Evolutionary conservation across 208 protist species (phyloP).

Genomic region (Trypanosoma boissoni): DNA sequence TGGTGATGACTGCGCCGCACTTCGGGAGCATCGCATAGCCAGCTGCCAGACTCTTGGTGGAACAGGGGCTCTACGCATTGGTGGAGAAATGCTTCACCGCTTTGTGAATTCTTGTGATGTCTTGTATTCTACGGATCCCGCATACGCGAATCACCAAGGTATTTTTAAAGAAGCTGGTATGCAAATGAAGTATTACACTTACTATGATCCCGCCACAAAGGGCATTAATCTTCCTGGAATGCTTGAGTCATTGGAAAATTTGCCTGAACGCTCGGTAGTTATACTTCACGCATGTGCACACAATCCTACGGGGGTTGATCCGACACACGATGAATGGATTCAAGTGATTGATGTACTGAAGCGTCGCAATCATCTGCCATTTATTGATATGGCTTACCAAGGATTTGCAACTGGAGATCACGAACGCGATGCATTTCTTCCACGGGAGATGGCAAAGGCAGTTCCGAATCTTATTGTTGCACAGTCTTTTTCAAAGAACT

Average conservation of each 20-base stretch:
- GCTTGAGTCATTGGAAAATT: constrained; percentile 49
- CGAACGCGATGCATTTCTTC: constrained; percentile 82
- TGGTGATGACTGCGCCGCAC: constrained; percentile 49
- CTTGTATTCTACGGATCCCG: constrained; percentile 61
- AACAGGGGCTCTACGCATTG: constrained; percentile 76
- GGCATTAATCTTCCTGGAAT: constrained; percentile 67
- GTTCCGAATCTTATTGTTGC: constrained; percentile 81
- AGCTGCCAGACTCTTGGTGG: constrained; percentile 78
- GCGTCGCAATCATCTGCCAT: constrained; percentile 81
- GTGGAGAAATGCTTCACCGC: constrained; percentile 47
- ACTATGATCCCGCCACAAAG: constrained; percentile 64
- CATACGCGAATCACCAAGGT: constrained; percentile 74
- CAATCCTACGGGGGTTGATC: constrained; percentile 98
- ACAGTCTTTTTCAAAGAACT: constrained; percentile 97
- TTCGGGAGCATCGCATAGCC: constrained; percentile 56
- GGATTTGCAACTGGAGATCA: constrained; percentile 95
- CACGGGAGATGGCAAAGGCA: constrained; percentile 50
- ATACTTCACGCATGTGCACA: constrained; percentile 97
- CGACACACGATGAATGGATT: constrained; percentile 91
- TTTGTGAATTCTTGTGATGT: constrained; percentile 33
- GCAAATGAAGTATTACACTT: constrained; percentile 50
- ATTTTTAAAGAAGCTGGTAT: constrained; percentile 64
- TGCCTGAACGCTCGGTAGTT: constrained; percentile 82
- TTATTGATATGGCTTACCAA: constrained; percentile 96
- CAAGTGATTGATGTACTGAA: constrained; percentile 77